Percentiles rank a stretch among this genome's conserved stretches.
Conservation (phyloP, 805 yeast genomes). For the Candida krabiensis region DNA sequence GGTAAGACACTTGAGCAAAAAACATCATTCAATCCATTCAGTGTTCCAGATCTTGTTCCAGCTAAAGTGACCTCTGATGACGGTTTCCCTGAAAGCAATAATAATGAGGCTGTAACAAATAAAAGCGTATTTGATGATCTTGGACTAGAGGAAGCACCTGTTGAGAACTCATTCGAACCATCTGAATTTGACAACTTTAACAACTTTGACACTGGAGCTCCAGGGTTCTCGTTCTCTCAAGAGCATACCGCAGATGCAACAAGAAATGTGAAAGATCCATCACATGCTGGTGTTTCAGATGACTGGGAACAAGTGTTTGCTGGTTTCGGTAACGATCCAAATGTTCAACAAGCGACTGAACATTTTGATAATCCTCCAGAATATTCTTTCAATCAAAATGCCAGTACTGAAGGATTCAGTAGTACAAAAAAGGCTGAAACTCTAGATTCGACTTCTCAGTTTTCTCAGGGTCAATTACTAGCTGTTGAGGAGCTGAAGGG, state of each 20-base stretch:
- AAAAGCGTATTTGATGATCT: slow-evolving; percentile 35
- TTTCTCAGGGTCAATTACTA: slow-evolving; percentile 33
- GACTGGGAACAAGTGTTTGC: slow-evolving; percentile 96
- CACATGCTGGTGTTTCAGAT: too few species aligned
- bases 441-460: slow-evolving; percentile 6
- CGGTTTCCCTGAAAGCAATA: slow-evolving; percentile 16
- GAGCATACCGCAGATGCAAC: slow-evolving; percentile 31
- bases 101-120: slow-evolving; percentile 6
- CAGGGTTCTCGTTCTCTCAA: slow-evolving; percentile 28
- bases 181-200: slow-evolving; percentile 39
- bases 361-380: slow-evolving; percentile 20
- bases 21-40: slow-evolving; percentile 25
- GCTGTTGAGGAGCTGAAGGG: slow-evolving; percentile 79
- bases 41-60: slow-evolving; percentile 17
- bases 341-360: slow-evolving; percentile 18
- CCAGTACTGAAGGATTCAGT: slow-evolving; percentile 1
- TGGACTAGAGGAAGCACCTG: slow-evolving; percentile 35
- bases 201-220: slow-evolving; percentile 23
- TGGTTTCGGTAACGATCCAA: slow-evolving; percentile 67
- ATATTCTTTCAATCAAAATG: slow-evolving; percentile 13
- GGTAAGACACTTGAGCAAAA: too few species aligned
- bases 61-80: slow-evolving; percentile 19
- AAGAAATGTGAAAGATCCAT: too few species aligned
- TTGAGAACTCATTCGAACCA: slow-evolving; percentile 27
- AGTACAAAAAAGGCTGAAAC: slow-evolving; percentile 1